Evolutionary conservation across 2,329 filamentous ascomycete genomes (phyloP).

Genomic region (Plectosphaerella cucumerina): DNA sequence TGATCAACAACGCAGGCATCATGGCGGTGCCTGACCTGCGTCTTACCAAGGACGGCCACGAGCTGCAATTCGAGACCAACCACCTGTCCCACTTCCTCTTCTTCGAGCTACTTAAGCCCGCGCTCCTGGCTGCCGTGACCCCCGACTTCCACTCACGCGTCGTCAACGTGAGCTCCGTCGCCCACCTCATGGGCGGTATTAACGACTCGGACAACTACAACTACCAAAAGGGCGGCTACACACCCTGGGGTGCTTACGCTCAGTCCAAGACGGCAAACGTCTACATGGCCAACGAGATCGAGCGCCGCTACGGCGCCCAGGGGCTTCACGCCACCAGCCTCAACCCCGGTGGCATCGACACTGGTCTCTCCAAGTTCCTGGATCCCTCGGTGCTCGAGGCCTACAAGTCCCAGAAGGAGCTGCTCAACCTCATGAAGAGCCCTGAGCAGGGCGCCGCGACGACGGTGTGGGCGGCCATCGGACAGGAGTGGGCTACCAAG

Average conservation of each 20-base stretch:
- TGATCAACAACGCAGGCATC: constrained; percentile 20
- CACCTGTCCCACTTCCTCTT: constrained; percentile 50
- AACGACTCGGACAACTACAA: constrained; percentile 21
- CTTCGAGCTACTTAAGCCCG: constrained; percentile 40
- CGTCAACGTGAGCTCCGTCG: constrained; percentile 37
- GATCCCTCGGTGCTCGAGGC: neutral
- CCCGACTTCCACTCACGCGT: constrained; percentile 39
- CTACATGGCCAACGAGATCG: constrained; percentile 18
- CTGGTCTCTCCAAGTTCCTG: neutral
- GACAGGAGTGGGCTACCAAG: constrained; percentile 28
- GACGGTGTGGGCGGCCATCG: constrained; percentile 30
- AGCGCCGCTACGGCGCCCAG: constrained; percentile 11
- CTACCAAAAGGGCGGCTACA: constrained; percentile 4
- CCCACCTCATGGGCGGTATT: constrained; percentile 29
- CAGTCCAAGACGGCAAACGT: constrained; percentile 43
- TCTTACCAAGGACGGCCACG: constrained; percentile 14
- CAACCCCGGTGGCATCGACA: constrained; percentile 36
- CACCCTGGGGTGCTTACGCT: constrained; percentile 28
- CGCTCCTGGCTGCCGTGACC: constrained; percentile 32
- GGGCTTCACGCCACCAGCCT: constrained; percentile 37
- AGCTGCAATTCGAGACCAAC: constrained; percentile 45
- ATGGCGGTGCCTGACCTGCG: constrained; percentile 4
- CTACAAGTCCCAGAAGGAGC: neutral
- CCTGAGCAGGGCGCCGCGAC: constrained; percentile 37
- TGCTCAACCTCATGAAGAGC: constrained; percentile 9